Evolutionary conservation across 768 basidiomycete species (phyloP), one percentile per base, ranked within the genome.

Genomic region (Tricholoma furcatifolium): DNA sequence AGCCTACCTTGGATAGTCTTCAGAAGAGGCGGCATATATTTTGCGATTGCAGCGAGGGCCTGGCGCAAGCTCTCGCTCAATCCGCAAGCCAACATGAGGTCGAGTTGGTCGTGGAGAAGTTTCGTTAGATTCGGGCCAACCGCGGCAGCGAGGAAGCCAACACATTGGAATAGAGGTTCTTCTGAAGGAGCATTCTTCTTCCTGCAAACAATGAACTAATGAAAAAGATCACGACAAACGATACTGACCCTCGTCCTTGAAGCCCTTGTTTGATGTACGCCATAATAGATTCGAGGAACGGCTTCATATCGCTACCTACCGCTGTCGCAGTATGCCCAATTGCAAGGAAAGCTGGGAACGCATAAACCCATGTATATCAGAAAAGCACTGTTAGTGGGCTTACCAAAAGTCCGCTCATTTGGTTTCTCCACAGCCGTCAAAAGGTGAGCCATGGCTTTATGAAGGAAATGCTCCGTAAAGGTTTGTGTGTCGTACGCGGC

Each of bases 61-160:
- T 88, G 82, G 27, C 86, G 82, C 35, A 99, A 76, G 11, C 94
- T 85, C 57, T 95, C 93, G 63, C 91, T 95, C 56, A 99, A 70
- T 2, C 94, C 96, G 64, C 89, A 96, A 0, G 86, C 88, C 64
- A 98, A 90, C 91, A 99, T 98, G 38, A 97, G 75, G 67, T 98
- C 95, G 30, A 99, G 82, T 60, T 98, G 90, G 64, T 98, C 97
- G 68, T 98, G 97, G 52, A 99, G 78, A 42, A 96, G 78, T 65
- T 96, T 94, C 0, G 97, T 98, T 43, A 99, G 74, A 67, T 94
- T 96, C 2, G 94, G 94, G 0, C 97, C 97, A 30, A 99, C 94
- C 8, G 97, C 92, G 1, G 85, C 83, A 1, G 95, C 93, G 39
- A 99, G 76, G 93, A 98, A 96, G 34, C 93, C 93, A 54, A 99